Evolutionary conservation across 139 green algal genomes (phyloP), one percentile per base, ranked within the genome.

Genomic region (Dunaliella primolecta): DNA sequence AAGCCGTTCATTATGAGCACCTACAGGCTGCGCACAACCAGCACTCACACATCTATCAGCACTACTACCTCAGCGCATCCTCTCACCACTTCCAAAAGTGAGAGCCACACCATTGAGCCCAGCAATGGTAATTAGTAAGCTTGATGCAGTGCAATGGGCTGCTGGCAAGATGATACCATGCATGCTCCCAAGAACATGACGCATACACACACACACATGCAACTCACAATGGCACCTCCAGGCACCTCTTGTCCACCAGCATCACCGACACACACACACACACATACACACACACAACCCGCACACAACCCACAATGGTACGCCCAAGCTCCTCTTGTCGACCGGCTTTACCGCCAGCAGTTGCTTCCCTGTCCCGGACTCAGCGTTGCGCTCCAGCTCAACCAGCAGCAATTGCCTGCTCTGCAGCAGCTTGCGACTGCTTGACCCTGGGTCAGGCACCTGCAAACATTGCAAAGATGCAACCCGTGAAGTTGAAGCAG

Each of bases 121-220:
- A n/a, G n/a, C 88, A 91, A 21, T 79, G 21, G 0, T 85, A 85
- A 0, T 85, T 83, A 29, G 30, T 25, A 30, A 91, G 75, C 0
- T 1, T 25, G 36, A 35, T 70, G 21, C 3, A 25, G 64, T 29
- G 1, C 24, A 24, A 23, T 30, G 76, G n/a, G n/a, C 30, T 74
- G 33, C 1, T n/a, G 36, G 1, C 33, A 87, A 3, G 30, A n/a
- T 55, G 25, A 82, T 1, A 32, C 79, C 57, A 1, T 36, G 37
- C 36, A 84, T 25, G 1, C 1, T 32, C 71, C 80, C 84, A n/a
- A n/a, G n/a, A n/a, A n/a, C n/a, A n/a, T n/a, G n/a, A 64, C 46
- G 15, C 46, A 64, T 15, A 64, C 46, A 64, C 46, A 64, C 46
- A 64, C 46, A 64, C 46, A 64, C 46, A 64, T 15, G 15, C 46